phyloP scores from a whole-genome alignment of 2,329 filamentous ascomycete genomes.

The Talaromyces islandicus region DNA sequence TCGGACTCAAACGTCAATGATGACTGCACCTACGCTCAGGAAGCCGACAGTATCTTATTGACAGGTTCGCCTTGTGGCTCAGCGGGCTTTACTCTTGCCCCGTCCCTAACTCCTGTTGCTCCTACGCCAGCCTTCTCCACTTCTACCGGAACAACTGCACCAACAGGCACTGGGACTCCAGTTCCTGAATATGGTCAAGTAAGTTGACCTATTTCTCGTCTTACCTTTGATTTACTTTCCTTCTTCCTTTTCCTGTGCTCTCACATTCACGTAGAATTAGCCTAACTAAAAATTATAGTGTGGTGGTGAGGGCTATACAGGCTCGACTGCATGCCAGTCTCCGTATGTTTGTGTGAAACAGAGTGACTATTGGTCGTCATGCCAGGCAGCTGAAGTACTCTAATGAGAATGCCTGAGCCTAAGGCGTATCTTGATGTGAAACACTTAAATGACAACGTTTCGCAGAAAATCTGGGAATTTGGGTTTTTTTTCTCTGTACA shows the following conservation, averaged over 20 bases:
- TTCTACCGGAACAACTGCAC: neutral
- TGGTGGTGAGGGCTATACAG: conserved; percentile 9
- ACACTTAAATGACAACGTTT: neutral
- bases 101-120: conserved; percentile 7
- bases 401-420: too few species aligned
- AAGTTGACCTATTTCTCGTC: neutral
- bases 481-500: neutral
- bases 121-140: conserved; percentile 7
- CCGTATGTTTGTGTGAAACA: conserved; percentile 3
- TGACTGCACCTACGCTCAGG: conserved; percentile 38
- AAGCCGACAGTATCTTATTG: conserved; percentile 42
- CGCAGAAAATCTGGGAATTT: neutral
- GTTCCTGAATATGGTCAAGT: conserved; percentile 10
- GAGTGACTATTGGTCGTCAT: conserved; percentile 9
- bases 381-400: conserved; percentile 1
- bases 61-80: conserved; percentile 4
- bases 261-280: neutral
- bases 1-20: conserved; percentile 41
- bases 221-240: too few species aligned
- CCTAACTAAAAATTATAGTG: conserved; percentile 5
- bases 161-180: conserved; percentile 7
- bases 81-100: neutral
- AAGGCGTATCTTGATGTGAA: neutral
- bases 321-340: conserved; percentile 6
- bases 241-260: too few species aligned